These are phyloP conservation scores for Coriolopsis trogii DNA, from an alignment of 1,284 basidiomycete species.

Conservation along the genomic window DNA sequence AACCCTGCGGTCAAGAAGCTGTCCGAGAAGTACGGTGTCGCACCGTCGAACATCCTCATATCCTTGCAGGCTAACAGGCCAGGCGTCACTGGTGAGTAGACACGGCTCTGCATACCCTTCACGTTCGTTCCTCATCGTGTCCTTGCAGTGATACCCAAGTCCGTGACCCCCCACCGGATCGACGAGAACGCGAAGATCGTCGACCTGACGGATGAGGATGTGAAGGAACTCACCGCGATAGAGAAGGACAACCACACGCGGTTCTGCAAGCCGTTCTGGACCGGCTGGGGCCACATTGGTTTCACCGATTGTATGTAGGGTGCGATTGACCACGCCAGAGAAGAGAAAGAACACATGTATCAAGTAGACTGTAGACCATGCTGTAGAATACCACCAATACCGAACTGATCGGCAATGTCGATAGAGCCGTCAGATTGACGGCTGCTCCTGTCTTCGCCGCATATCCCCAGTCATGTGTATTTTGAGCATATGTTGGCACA, in stretches of 20 bases:
- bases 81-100: constrained; percentile 49
- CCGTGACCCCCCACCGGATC: constrained; percentile 62
- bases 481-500: too few relatives aligned
- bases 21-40: constrained; percentile 54
- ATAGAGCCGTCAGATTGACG: too few relatives aligned
- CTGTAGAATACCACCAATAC: too few relatives aligned
- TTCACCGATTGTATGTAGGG: constrained; percentile 56
- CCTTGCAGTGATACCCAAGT: constrained; percentile 60
- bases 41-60: constrained; percentile 61
- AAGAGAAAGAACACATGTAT: neutral
- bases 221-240: constrained; percentile 55
- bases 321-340: neutral
- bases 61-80: constrained; percentile 69
- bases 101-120: neutral
- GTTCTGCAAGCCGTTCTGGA: constrained; percentile 64
- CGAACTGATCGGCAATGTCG: too few relatives aligned
- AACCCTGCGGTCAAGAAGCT: constrained; percentile 58
- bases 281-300: constrained; percentile 62
- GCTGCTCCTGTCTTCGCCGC: too few relatives aligned
- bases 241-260: constrained; percentile 63
- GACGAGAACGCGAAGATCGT: constrained; percentile 59
- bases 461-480: too few relatives aligned
- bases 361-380: neutral
- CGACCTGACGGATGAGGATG: constrained; percentile 59
- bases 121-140: neutral